Base-by-base conservation (phyloP, 805 yeast species). In the Lachancea waltii region DNA sequence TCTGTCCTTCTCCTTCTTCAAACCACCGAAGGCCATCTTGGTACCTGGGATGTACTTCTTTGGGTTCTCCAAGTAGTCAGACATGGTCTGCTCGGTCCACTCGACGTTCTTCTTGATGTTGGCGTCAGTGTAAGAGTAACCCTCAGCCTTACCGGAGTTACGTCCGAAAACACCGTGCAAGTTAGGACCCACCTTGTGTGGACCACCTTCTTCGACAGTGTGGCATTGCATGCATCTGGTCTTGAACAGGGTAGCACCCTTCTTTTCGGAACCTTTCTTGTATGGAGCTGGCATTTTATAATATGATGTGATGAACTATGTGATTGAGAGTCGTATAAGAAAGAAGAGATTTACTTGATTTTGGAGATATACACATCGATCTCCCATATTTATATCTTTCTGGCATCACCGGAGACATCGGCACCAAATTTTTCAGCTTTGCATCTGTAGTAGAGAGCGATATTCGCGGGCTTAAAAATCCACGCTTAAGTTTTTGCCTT, bases 11-110 rank as follows among this genome's bases (percentile, higher is more conserved):
- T 87, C 81, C 79, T 92, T 92, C 89, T 92, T 92, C 71, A 92
- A 79, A 75, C 98, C 98, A 73, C 96, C 98, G 61, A 90, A 92
- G 51, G 98, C 97, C 98, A 92, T 92, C 84, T 92, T 92, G 75
- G 97, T 92, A 70, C 98, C 98, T 66, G 98, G 98, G 57, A 92
- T 87, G 77, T 87, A 92, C 76, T 92, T 92, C 94, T 92, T 92
- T 74, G 98, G 98, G 85, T 92, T 92, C 72, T 84, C 95, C 70
- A 92, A 79, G 82, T 92, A 92, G 68, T 85, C 95, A 57, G 82
- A 75, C 83, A 92, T 77, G 67, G 86, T 77, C 65, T 87, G 87
- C 62, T 79, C 87, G 52, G 62, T 56, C 98, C 98, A 92, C 44
- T 57, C 56, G 48, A 92, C 95, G 63, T 87, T 94, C 73, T 87